Evolutionary conservation across 2,329 filamentous ascomycete species (phyloP), one percentile per base, ranked within the genome.

Genomic region (Aureobasidium sp.): DNA sequence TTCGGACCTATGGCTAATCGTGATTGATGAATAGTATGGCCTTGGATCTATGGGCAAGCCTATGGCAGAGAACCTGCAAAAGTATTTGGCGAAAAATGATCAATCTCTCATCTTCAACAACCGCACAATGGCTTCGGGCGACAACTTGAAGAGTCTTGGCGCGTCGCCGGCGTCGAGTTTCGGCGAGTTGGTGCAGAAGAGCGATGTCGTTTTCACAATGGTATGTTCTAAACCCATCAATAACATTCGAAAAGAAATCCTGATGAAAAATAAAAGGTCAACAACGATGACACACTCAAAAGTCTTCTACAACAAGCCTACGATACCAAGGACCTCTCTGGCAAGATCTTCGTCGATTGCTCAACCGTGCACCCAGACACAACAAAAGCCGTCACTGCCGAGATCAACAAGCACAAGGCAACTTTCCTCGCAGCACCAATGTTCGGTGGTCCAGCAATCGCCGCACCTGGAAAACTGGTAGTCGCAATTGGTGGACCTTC

Each of bases 41-140:
- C 74, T 78, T 56, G 76, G 76, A 43, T 78, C 76, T 37, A 78
- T 78, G 76, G 76, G 76, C 64, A 73, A 75, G 17, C 74, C 73
- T 65, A 78, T 78, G 76, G 75, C 76, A 61, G 70, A 68, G 50
- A 78, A 78, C 61, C 71, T 78, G 8, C 75, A 78, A 68, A 71
- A 70, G 24, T 75, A 77, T 61, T 68, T 78, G 1, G 34, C 41
- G 5, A 65, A 63, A 34, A 57, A 60, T 24, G 44, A 62, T 17
- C 41, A 62, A 32, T 32, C 52, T 8, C 43, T 63, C 37, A 59
- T 59, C 41, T 63, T 44, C 41, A 59, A 51, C 46, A 63, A 63
- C 32, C 53, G 62, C 36, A 63, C 62, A 48, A 59, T 63, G 53
- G 32, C 62, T 17, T 44, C 53, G 2, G 62, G 62, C 32, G 47